These are phyloP conservation scores for Punctularia strigosozonata DNA, from an alignment of 768 basidiomycete genomes.

Conservation along the genomic window DNA sequence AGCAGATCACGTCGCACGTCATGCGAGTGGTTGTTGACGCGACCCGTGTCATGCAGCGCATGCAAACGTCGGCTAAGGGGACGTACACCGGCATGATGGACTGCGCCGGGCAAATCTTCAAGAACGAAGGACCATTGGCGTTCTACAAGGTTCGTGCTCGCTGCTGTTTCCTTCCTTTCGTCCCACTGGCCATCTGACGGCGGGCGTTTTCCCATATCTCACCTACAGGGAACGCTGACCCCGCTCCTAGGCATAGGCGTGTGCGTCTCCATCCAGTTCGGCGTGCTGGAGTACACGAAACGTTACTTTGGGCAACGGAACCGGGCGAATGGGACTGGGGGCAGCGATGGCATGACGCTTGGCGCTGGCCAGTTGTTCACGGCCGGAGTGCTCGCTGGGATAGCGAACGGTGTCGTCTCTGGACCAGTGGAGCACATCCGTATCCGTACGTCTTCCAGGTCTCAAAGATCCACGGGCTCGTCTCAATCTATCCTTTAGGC, in stretches of 20 bases:
- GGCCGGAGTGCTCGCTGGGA: slow-evolving; percentile 76
- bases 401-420: slow-evolving; percentile 87
- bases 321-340: slow-evolving; percentile 42
- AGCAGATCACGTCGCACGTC: slow-evolving; percentile 19
- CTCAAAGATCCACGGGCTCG: not conserved
- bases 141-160: slow-evolving; percentile 73
- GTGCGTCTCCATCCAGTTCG: slow-evolving; percentile 96
- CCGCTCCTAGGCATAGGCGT: slow-evolving; percentile 87
- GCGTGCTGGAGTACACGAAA: slow-evolving; percentile 77
- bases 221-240: slow-evolving; percentile 69
- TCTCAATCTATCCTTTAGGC: slow-evolving; percentile 30
- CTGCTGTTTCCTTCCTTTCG: not conserved
- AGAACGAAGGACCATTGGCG: slow-evolving; percentile 83
- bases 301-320: slow-evolving; percentile 65
- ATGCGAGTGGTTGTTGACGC: slow-evolving; percentile 4
- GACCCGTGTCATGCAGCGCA: slow-evolving; percentile 41
- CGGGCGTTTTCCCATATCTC: not conserved
- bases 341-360: slow-evolving; percentile 51
- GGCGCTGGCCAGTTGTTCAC: slow-evolving; percentile 53
- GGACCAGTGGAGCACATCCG: slow-evolving; percentile 97
- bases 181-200: not conserved
- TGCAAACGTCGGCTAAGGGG: slow-evolving; percentile 88
- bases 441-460: slow-evolving; percentile 54
- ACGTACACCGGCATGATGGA: slow-evolving; percentile 83
- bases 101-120: slow-evolving; percentile 83